These are phyloP conservation scores for Kwoniella newhampshirensis DNA, from an alignment of 768 basidiomycete genomes.

Conservation along the genomic window DNA sequence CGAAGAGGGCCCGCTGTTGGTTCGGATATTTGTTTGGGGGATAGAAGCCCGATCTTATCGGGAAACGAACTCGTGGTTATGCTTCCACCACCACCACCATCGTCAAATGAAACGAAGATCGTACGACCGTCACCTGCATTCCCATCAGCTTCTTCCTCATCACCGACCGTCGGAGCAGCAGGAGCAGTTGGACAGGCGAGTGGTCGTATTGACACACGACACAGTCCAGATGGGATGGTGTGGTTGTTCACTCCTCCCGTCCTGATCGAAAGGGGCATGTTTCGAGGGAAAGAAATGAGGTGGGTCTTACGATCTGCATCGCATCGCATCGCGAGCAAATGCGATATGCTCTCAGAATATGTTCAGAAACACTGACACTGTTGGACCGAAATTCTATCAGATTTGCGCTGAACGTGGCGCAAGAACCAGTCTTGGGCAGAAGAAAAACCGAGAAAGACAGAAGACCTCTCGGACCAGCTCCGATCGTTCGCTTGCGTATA, in stretches of 20 bases:
- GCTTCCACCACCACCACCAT: no score
- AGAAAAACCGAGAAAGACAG: constrained; percentile 48
- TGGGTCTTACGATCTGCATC: neutral
- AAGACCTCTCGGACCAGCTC: constrained; percentile 42
- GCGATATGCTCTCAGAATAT: constrained; percentile 15
- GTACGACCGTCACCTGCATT: no score
- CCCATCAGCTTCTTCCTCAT: no score
- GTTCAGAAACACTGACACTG: no score
- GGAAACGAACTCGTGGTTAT: no score
- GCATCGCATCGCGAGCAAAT: no score
- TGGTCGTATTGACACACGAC: neutral
- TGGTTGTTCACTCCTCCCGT: constrained; percentile 19
- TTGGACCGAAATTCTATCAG: constrained; percentile 23
- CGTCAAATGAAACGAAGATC: no score
- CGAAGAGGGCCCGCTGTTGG: no score
- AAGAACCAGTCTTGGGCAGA: constrained; percentile 40
- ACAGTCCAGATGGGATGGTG: neutral
- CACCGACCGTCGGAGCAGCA: no score
- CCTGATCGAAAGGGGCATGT: constrained; percentile 16
- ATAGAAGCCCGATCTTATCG: no score
- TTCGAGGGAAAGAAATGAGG: constrained; percentile 12
- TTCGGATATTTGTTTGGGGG: no score
- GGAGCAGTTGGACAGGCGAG: no score
- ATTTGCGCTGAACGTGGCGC: constrained; percentile 33
- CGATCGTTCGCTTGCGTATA: constrained; percentile 36